A percentile compares a stretch with the other conserved stretches of the same genome.
phyloP scores from a whole-genome alignment of 257 asterid genomes.

The Solanum sejunctum region DNA sequence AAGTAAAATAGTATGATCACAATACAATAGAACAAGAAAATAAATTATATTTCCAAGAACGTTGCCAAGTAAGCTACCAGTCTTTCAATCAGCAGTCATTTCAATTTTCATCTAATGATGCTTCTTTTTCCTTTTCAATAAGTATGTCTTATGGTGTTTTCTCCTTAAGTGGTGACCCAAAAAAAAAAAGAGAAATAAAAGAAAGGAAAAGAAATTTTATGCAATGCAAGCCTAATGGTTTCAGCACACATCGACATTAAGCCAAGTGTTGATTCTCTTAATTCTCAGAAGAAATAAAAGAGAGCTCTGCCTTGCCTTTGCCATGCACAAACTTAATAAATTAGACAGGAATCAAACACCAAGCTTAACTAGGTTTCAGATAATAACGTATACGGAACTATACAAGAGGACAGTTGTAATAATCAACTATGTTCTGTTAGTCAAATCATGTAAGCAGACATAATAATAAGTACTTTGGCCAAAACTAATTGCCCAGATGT shows the following conservation, averaged over 20 bases:
- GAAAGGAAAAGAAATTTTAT: not conserved
- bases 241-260: not conserved
- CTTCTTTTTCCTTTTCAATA: not conserved
- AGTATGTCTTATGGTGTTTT: not conserved
- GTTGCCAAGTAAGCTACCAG: not conserved
- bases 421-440: not conserved
- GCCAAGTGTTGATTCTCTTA: not conserved
- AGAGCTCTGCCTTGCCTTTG: not conserved
- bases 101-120: not conserved
- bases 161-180: not conserved
- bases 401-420: not conserved
- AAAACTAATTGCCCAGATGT: not conserved
- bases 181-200: not conserved
- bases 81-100: not conserved
- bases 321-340: not conserved
- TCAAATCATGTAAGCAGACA: not conserved
- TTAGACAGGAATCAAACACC: not conserved
- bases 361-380: not conserved
- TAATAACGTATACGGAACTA: not conserved
- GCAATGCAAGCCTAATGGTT: not conserved
- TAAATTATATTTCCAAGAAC: not conserved
- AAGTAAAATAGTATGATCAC: not conserved
- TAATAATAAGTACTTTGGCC: not conserved
- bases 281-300: not conserved
- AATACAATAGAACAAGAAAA: not conserved